Base-by-base conservation (phyloP, 768 basidiomycete genomes). In the Panaeolus cyanescens region DNA sequence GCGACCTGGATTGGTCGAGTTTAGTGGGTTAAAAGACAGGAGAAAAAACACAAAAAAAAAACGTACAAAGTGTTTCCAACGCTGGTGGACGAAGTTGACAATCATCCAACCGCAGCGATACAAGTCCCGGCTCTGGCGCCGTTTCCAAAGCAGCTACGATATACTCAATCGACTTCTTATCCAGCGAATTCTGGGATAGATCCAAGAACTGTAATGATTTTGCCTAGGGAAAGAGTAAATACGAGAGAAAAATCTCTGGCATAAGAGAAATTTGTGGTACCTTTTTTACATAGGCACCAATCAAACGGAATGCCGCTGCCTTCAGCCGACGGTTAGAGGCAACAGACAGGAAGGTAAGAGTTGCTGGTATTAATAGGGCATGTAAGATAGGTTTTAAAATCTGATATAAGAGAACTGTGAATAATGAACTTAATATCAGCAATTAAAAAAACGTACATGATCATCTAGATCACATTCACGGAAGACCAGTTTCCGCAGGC, bases 381-480 rank as follows among this genome's bases (percentile, higher is more conserved):
- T 98, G 96, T 1, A 99, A 78, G 9, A 99, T 87, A 2, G 92
- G 91, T 77, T 97, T 98, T 54, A 99, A 73, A 45, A 85, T 84
- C 92, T 93, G 61, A n/a, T 13, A 50, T 25, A 15, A 3, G 42
- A 40, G n/a, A 56, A 56, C 54, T 15, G 36, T 42, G 32, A 45
- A 33, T 31, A 33, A 32, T 20, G 17, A 32, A 32, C 32, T 45
- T 15, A 22, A 19, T 31, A 28, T n/a, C 31, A 34, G 25, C 8
- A 28, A 32, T 8, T 3, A 56, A 22, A 42, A 42, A 40, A 5
- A 74, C 85, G 59, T 68, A 95, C 95, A 61, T 83, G 81, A 56
- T 94, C 91, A 64, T 95, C 93, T 20, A 99, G 73, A 65, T 95
- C 88, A 68, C 95, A 98, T 71, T 92, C 91, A 39, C 92, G 86